Percentiles rank a stretch among this genome's conserved stretches.
Evolutionary conservation across 148 eudicot species (phyloP).

Genomic region (Polygonum maritimum): DNA sequence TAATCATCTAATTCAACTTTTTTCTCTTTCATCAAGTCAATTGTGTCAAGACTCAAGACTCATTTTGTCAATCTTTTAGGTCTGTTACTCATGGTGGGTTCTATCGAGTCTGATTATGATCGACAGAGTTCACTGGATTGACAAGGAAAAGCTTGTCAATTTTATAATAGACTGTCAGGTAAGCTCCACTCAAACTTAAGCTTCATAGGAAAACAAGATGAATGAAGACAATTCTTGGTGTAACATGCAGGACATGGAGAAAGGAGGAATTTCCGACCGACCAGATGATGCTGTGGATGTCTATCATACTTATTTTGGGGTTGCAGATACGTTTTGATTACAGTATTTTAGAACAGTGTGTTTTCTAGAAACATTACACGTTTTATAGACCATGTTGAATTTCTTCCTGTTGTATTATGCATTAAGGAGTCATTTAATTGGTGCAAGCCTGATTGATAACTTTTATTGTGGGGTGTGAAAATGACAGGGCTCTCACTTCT

Average conservation of each 20-base stretch:
- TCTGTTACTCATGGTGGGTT: slow-evolving; percentile 99
- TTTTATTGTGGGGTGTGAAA: slow-evolving; percentile 5
- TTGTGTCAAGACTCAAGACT: background rate
- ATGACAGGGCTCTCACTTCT: slow-evolving; percentile 75
- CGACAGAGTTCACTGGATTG: slow-evolving; percentile 96
- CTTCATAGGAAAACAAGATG: background rate
- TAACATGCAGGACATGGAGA: slow-evolving; percentile 60
- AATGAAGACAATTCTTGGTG: background rate
- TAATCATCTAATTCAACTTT: slow-evolving; percentile 18
- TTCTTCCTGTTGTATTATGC: background rate
- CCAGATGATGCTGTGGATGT: slow-evolving; percentile 98
- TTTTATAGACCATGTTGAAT: too few relatives aligned
- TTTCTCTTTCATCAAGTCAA: background rate
- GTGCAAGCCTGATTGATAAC: background rate
- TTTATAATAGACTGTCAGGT: slow-evolving; percentile 87
- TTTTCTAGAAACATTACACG: too few relatives aligned
- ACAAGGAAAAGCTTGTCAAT: slow-evolving; percentile 61
- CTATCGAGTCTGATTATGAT: slow-evolving; percentile 91
- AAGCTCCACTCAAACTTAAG: background rate
- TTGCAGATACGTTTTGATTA: slow-evolving; percentile 48
- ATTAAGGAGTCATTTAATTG: background rate
- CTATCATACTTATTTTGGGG: slow-evolving; percentile 86
- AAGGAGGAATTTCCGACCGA: slow-evolving; percentile 91
- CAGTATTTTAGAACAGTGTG: too few relatives aligned
- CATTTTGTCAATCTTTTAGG: slow-evolving; percentile 29